Percentiles rank a stretch among this genome's conserved stretches.
Evolutionary conservation across 2,329 filamentous ascomycete genomes (phyloP).

Genomic region (Massarina eburnea): DNA sequence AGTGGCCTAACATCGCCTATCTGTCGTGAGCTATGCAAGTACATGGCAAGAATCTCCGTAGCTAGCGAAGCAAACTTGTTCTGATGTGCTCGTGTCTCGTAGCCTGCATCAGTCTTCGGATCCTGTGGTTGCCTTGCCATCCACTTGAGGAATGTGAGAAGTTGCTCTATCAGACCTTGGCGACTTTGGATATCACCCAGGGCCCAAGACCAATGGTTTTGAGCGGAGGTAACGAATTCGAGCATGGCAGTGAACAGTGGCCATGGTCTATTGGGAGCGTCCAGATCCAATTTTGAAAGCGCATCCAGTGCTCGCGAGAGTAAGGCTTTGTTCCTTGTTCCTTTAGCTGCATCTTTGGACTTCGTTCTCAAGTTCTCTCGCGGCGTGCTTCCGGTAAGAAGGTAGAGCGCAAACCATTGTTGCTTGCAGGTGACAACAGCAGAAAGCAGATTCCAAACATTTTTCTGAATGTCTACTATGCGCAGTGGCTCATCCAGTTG

Average conservation of each 20-base stretch:
- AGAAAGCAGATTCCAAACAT: constrained; percentile 83
- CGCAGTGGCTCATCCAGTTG: constrained; percentile 75
- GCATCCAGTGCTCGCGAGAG: constrained; percentile 72
- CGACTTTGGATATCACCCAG: constrained; percentile 78
- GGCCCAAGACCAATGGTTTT: constrained; percentile 96
- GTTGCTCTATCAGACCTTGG: constrained; percentile 68
- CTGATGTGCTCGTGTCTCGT: constrained; percentile 40
- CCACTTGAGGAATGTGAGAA: constrained; percentile 68
- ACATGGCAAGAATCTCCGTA: constrained; percentile 86
- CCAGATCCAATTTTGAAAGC: constrained; percentile 64
- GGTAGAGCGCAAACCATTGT: constrained; percentile 92
- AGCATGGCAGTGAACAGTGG: constrained; percentile 71
- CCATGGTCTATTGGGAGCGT: constrained; percentile 55
- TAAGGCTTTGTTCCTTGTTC: constrained; percentile 62
- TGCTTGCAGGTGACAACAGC: constrained; percentile 86
- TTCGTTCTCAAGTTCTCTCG: constrained; percentile 67
- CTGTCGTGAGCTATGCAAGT: constrained; percentile 83
- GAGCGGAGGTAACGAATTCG: constrained; percentile 82
- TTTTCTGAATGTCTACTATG: constrained; percentile 63
- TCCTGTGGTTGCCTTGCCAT: constrained; percentile 30
- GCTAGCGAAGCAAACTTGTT: constrained; percentile 72
- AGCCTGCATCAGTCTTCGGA: constrained; percentile 23
- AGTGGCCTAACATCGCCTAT: constrained; percentile 68
- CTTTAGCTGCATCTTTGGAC: constrained; percentile 45
- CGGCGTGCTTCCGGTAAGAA: constrained; percentile 85